Evolutionary conservation across 176 grass and related monocot species (phyloP), one percentile per base, ranked within the genome.

Genomic region (Guadua angustifolia): DNA sequence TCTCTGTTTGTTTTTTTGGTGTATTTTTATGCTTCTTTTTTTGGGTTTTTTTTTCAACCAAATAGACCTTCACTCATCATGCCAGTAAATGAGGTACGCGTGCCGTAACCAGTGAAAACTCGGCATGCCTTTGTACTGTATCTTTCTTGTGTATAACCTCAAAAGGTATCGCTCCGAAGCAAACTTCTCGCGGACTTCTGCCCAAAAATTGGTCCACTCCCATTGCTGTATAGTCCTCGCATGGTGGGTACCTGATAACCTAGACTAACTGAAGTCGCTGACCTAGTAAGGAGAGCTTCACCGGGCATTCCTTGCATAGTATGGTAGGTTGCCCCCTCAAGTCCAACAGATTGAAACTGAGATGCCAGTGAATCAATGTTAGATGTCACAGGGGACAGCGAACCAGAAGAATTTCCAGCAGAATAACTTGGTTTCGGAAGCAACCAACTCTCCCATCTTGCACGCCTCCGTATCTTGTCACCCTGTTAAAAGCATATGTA

Each of bases 381-480:
- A 51, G 86, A 79, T 85, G 83, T 89, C 83, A 92, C 33, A 49
- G 93, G 66, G 71, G 86, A 64, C 12, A 22, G 58, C 0, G 38
- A 69, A 66, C 64, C 72, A 86, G 83, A 88, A 84, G 57, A 56
- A 83, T 65, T 80, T 65, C 68, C 72, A 78, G 75, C 63, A 36
- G 73, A 87, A 39, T 85, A 82, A 59, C 71, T 83, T 61, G 57
- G 61, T 80, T 79, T 92, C 4, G 89, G 87, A 72, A 98, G 83
- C 43, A 95, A 24, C 96, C 96, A 98, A 39, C 73, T 76, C 69
- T 84, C 82, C 96, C 96, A 98, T 74, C 91, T 85, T 71, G 86
- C 82, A 60, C 85, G 87, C 78, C 81, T 95, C 75, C 96, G 89
- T 69, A 98, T 76, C 77, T 93, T 98, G 40, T 91, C 91, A 84